Base-by-base conservation (phyloP, 2,329 filamentous ascomycete species). In the Trichoderma atroviride region DNA sequence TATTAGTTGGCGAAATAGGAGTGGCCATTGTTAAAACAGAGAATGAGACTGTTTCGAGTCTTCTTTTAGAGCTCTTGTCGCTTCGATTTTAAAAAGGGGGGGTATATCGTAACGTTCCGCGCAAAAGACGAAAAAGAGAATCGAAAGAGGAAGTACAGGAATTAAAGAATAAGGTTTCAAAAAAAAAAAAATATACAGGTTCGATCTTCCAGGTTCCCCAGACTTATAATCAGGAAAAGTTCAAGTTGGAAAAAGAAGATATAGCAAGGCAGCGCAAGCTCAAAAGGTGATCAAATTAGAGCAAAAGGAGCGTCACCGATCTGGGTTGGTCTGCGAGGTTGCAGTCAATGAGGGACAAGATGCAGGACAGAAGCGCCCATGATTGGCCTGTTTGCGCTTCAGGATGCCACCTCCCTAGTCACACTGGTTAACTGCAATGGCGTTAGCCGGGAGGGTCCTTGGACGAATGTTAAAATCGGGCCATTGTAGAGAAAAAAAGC, bases 1-100 rank as follows among this genome's bases (percentile, higher is more conserved):
- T 70, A 22, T 74, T 74, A 29, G 74, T 76, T 22, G 79, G 78
- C 55, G 79, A 80, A 27, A 71, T 72, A 19, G 73, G 71, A 64
- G 73, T 70, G 43, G 76, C 68, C 77, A 79, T 77, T 62, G 56
- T 47, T 58, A 56, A 29, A 22, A 22, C 35, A 14, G 10, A 37
- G 10, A 16, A n/a, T n/a, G 37, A 5, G 57, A 43, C 40, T 43
- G 16, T 55, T 29, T 27, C 24, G 24, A 27, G 6, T 55, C 16
- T 55, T 53, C 4, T 29, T 55, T 5, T 24, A 13, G 47, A 50
- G 22, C 11, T 55, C 52, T 55, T 31, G 4, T 29, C 3, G 22
- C n/a, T 50, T 22, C 22, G n/a, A 9, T 13, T 24, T 5, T 35
- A 4, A 35, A 50, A 43, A 43, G 4, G 56, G 33, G n/a, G n/a